Evolutionary conservation across 192 early-diverging fungal genomes (phyloP), one percentile per base, ranked within the genome.

Genomic region (Cladochytrium replicatum): DNA sequence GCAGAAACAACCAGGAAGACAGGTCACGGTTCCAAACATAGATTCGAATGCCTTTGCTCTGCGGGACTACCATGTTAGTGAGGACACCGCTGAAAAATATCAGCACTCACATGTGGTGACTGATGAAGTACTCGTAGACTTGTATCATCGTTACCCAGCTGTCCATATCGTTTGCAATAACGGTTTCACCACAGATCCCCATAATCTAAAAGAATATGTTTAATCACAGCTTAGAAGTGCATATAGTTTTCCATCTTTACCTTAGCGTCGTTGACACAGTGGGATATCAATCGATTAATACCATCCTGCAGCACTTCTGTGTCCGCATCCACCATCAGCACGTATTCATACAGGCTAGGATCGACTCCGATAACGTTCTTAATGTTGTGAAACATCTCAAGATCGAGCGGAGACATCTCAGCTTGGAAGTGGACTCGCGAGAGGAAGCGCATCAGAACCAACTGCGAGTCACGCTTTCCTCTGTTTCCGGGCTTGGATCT

Each of bases 61-160:
- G n/a, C n/a, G n/a, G n/a, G 11, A n/a, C n/a, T n/a, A n/a, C n/a
- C n/a, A n/a, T n/a, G n/a, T n/a, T 11, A 43, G 6, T 15, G 43
- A 43, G 8, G 15, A 17, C n/a, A n/a, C n/a, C n/a, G n/a, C n/a
- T n/a, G n/a, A 43, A 43, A 43, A 43, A 43, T n/a, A n/a, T n/a
- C n/a, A n/a, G n/a, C n/a, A n/a, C n/a, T n/a, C n/a, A 52, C 1
- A 62, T 50, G 21, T 62, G 60, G 21, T 66, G 63, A 13, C 63
- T 66, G 29, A 62, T 62, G 29, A 84, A 89, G 68, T 91, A 91
- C 69, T 91, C 87, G 63, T 88, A 89, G 7, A 89, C 87, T 52
- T 89, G 87, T 42, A 89, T 89, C 87, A 89, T 92, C 15, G 88
- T 89, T 13, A 76, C 84, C 87, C 85, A 90, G 15, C 77, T 80